Percentiles rank a stretch among this genome's conserved stretches.
Conservation (phyloP, 352 stramenopile species). For the Elongisporangium senticosum region DNA sequence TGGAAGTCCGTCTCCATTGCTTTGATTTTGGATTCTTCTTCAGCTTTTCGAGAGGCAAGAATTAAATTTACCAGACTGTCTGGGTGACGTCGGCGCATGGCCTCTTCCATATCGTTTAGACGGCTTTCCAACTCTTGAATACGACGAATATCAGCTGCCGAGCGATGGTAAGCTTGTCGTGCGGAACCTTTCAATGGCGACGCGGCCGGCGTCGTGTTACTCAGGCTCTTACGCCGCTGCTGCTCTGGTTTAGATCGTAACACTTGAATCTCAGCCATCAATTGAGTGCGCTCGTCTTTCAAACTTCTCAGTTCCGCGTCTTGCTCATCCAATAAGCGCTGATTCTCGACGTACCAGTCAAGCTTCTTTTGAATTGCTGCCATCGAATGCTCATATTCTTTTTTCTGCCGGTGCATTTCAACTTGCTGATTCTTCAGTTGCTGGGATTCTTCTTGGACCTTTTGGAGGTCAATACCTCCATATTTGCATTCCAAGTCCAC, state of each 20-base stretch:
- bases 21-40: slow-evolving; percentile 53
- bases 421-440: slow-evolving; percentile 38
- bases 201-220: neutral
- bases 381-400: slow-evolving; percentile 43
- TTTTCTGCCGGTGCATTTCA: slow-evolving; percentile 36
- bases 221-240: slow-evolving; percentile 3
- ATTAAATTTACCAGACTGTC: slow-evolving; percentile 80
- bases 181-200: slow-evolving; percentile 1
- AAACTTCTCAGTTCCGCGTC: slow-evolving; percentile 52
- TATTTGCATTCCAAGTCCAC: slow-evolving; percentile 71
- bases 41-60: slow-evolving; percentile 53
- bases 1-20: slow-evolving; percentile 30
- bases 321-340: slow-evolving; percentile 72
- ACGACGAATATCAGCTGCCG: slow-evolving; percentile 49
- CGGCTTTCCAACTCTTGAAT: slow-evolving; percentile 73
- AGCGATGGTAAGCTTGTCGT: slow-evolving; percentile 16
- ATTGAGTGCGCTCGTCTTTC: slow-evolving; percentile 9
- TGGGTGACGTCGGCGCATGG: slow-evolving; percentile 67
- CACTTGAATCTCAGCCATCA: slow-evolving; percentile 10
- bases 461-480: slow-evolving; percentile 59
- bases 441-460: slow-evolving; percentile 49
- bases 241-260: neutral
- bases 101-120: slow-evolving; percentile 65
- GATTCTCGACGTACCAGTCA: slow-evolving; percentile 84
- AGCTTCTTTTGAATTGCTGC: slow-evolving; percentile 69